Conservation (phyloP, 164 flowering plant species). For the Euptelea pleiosperma region DNA sequence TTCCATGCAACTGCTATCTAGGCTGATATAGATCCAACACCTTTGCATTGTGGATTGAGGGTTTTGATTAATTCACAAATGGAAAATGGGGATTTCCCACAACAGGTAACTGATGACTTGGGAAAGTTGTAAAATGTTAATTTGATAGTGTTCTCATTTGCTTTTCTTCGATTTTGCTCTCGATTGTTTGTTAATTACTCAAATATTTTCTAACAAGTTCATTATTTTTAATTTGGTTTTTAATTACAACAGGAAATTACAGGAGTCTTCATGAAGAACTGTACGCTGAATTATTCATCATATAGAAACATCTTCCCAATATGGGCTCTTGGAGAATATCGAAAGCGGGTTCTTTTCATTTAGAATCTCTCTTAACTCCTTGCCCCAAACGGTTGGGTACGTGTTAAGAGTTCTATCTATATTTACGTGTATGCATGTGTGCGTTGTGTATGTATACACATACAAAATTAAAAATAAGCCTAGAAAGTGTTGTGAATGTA, state of each 20-base stretch:
- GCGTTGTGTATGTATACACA: too few species aligned
- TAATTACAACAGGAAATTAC: slow-evolving; percentile 40
- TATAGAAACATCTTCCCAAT: slow-evolving; percentile 43
- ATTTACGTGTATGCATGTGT: too few species aligned
- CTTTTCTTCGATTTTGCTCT: neutral
- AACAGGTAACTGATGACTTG: slow-evolving; percentile 32
- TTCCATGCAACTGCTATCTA: slow-evolving; percentile 9
- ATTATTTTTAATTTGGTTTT: too few species aligned
- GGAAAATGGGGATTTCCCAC: slow-evolving; percentile 49
- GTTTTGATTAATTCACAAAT: slow-evolving; percentile 41
- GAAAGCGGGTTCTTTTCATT: slow-evolving; percentile 14
- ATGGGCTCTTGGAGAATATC: slow-evolving; percentile 49
- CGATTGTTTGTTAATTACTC: too few species aligned
- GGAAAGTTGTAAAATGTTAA: too few species aligned
- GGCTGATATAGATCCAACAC: slow-evolving; percentile 46
- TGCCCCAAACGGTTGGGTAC: too few species aligned
- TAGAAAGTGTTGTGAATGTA: too few species aligned
- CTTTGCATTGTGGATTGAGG: slow-evolving; percentile 46
- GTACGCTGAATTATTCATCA: slow-evolving; percentile 39
- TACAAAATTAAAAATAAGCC: too few species aligned
- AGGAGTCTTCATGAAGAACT: slow-evolving; percentile 47
- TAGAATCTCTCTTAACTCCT: too few species aligned
- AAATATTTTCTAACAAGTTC: too few species aligned
- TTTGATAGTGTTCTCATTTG: neutral
- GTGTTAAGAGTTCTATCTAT: too few species aligned